Percentiles rank a stretch among this genome's conserved stretches.
Conservation (phyloP, 768 basidiomycete genomes). For the Leccinum obscurum region DNA sequence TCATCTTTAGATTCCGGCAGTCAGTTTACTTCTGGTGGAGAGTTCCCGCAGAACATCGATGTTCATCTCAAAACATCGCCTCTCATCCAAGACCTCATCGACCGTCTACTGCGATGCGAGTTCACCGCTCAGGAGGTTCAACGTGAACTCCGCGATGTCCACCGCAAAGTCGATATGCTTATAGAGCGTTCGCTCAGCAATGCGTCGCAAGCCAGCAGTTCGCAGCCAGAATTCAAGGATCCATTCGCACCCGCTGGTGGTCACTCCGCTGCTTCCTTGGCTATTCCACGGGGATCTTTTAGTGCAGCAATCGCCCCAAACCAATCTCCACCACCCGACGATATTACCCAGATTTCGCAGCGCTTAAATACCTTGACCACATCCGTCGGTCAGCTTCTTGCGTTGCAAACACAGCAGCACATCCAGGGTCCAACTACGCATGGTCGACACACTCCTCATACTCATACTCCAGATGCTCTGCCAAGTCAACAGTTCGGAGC, state of each 20-base stretch:
- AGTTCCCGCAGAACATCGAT: constrained; percentile 57
- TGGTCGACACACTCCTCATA: constrained; percentile 34
- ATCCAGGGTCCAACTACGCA: constrained; percentile 47
- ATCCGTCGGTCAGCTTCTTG: constrained; percentile 83
- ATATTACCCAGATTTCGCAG: constrained; percentile 74
- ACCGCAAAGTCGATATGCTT: constrained; percentile 75
- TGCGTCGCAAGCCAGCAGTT: constrained; percentile 20
- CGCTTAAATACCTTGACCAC: constrained; percentile 77
- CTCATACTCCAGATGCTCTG: constrained; percentile 46
- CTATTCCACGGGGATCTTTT: constrained; percentile 59
- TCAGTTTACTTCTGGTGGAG: constrained; percentile 52
- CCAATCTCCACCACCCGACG: constrained; percentile 65
- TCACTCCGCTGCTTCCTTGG: constrained; percentile 36
- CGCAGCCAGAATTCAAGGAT: constrained; percentile 78
- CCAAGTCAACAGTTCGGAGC: constrained; percentile 41
- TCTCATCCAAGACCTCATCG: constrained; percentile 71
- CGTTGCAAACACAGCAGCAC: constrained; percentile 73
- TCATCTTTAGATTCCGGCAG: constrained; percentile 78
- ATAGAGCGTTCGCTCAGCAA: constrained; percentile 60
- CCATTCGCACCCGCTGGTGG: constrained; percentile 58
- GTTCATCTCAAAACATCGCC: constrained; percentile 75
- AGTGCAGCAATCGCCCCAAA: constrained; percentile 72
- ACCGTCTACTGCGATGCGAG: constrained; percentile 73
- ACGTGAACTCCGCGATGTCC: constrained; percentile 69
- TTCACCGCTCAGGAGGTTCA: constrained; percentile 69